phyloP scores from a whole-genome alignment of 2,329 filamentous ascomycete genomes.

The Nothophoma quercina region DNA sequence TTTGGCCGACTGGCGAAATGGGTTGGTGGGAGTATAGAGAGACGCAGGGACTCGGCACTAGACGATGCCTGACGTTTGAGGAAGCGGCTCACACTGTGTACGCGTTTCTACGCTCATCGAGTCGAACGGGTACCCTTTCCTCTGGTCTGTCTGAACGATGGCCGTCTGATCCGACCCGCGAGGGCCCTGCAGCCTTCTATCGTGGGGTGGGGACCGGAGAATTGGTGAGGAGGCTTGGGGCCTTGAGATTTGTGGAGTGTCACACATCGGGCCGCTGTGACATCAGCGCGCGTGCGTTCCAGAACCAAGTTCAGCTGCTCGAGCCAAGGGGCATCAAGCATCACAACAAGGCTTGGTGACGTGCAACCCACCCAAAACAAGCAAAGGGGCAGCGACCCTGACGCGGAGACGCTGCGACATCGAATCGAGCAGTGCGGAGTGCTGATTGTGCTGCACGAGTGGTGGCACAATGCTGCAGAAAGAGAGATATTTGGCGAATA shows the following conservation, averaged over 20 bases:
- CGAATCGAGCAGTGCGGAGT: constrained; percentile 9
- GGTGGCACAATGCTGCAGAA: constrained; percentile 10
- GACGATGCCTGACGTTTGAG: neutral
- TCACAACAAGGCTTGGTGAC: constrained; percentile 38
- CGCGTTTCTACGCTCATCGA: neutral
- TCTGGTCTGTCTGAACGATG: constrained; percentile 4
- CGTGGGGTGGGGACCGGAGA: constrained; percentile 18
- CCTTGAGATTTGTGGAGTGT: constrained; percentile 15
- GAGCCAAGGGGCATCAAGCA: constrained; percentile 37
- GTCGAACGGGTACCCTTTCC: neutral
- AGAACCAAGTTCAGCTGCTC: constrained; percentile 22
- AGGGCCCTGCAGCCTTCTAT: constrained; percentile 9
- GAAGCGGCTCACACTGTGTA: neutral
- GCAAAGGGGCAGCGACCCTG: constrained; percentile 1
- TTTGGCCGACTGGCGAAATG: too few species aligned
- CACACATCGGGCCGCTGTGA: constrained; percentile 18
- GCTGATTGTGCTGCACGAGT: constrained; percentile 6
- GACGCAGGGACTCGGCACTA: neutral
- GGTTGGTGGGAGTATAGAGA: too few species aligned
- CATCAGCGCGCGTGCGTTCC: constrained; percentile 28
- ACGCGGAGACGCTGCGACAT: neutral
- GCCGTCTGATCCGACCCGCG: constrained; percentile 21
- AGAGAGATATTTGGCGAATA: constrained; percentile 11
- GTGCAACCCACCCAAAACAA: constrained; percentile 22
- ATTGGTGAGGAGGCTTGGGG: constrained; percentile 2